phyloP scores from a whole-genome alignment of 441 rosid species.

The Sinapis alba region DNA sequence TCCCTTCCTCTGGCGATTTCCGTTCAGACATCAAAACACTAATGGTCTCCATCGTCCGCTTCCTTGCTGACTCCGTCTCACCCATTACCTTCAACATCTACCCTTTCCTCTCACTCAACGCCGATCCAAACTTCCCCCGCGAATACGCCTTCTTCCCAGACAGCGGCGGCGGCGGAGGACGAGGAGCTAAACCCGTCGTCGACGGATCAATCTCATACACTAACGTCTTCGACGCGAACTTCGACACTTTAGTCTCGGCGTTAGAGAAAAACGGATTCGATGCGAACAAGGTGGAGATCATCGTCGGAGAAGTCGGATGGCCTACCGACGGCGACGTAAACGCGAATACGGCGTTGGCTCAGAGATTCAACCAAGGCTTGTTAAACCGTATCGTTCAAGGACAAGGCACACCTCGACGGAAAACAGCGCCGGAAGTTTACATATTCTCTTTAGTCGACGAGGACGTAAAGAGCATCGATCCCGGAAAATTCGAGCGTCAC shows the following conservation, averaged over 20 bases:
- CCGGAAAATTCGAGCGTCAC: constrained; percentile 84
- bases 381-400: constrained; percentile 53
- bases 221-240: constrained; percentile 86
- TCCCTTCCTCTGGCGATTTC: constrained; percentile 81
- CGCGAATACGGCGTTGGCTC: constrained; percentile 57
- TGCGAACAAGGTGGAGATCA: constrained; percentile 51
- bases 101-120: constrained; percentile 82
- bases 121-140: constrained; percentile 69
- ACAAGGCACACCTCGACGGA: constrained; percentile 76
- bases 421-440: constrained; percentile 57
- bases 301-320: constrained; percentile 97
- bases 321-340: constrained; percentile 78
- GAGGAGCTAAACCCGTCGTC: constrained; percentile 62
- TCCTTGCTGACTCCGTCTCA: constrained; percentile 57
- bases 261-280: constrained; percentile 76
- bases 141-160: constrained; percentile 77
- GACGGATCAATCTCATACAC: constrained; percentile 71
- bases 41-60: constrained; percentile 59
- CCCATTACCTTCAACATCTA: constrained; percentile 82
- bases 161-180: constrained; percentile 7
- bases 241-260: constrained; percentile 79
- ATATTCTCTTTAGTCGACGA: constrained; percentile 76
- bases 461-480: constrained; percentile 61
- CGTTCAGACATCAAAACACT: constrained; percentile 57
- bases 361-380: constrained; percentile 79